Conservation (phyloP, 1,284 basidiomycete genomes). For the Schizophyllum amplum region DNA sequence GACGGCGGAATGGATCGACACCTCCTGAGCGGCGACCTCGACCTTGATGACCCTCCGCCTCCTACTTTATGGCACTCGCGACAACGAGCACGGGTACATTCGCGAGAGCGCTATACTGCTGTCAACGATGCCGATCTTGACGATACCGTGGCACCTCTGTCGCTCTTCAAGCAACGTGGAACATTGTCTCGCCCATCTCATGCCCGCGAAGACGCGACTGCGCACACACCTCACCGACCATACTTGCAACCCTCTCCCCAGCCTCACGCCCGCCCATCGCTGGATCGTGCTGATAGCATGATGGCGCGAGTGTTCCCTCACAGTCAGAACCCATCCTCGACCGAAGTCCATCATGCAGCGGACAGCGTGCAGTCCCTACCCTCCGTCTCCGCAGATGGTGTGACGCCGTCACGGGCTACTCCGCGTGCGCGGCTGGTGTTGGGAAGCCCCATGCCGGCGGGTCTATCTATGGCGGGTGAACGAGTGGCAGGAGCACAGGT, state of each 20-base stretch:
- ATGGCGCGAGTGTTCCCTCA: constrained; percentile 21
- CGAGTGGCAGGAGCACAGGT: background rate
- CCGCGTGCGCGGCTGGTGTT: constrained; percentile 9
- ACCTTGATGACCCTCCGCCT: constrained; percentile 18
- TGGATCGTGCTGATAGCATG: constrained; percentile 19
- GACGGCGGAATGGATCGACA: no score
- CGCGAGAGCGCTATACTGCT: background rate
- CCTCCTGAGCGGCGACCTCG: no score
- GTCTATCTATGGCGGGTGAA: background rate
- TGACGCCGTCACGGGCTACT: constrained; percentile 6
- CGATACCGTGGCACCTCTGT: constrained; percentile 10
- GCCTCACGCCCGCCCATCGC: constrained; percentile 2
- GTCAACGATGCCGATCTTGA: constrained; percentile 9
- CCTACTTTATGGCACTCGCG: constrained; percentile 9
- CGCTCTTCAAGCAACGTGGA: constrained; percentile 8
- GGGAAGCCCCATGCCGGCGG: background rate
- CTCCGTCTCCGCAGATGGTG: constrained; percentile 10
- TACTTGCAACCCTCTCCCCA: constrained; percentile 1
- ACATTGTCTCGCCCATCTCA: constrained; percentile 7
- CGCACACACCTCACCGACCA: constrained; percentile 1
- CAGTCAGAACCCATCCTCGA: constrained; percentile 10
- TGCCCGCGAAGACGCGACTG: no score
- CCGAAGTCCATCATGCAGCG: constrained; percentile 5
- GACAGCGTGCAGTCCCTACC: constrained; percentile 10
- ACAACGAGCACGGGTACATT: constrained; percentile 8